These are phyloP conservation scores for Areca catechu DNA, from an alignment of 176 grass and related monocot species.

Conservation along the genomic window DNA sequence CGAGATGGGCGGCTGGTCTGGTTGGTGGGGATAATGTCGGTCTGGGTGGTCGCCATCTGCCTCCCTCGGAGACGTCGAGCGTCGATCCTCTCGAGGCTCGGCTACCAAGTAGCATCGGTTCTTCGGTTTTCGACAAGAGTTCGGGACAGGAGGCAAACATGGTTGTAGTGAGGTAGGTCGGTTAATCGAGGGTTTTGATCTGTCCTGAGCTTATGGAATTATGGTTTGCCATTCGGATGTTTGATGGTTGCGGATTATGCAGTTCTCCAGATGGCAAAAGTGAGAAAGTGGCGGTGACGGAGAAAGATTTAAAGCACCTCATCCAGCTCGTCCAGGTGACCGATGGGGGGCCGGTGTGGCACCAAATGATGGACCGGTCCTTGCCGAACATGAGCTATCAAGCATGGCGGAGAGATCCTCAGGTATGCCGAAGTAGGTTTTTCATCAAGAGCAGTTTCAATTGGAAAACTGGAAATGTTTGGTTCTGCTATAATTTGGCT, in stretches of 20 bases:
- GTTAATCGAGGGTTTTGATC: conserved; percentile 17
- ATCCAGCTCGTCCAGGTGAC: conserved; percentile 59
- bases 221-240: too few species aligned
- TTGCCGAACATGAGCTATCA: conserved; percentile 57
- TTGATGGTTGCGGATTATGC: conserved; percentile 5
- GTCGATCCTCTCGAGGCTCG: conserved; percentile 42
- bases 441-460: too few species aligned
- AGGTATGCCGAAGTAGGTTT: conserved; percentile 23
- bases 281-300: conserved; percentile 43
- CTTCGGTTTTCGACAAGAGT: neutral
- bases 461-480: too few species aligned
- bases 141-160: neutral
- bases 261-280: conserved; percentile 35
- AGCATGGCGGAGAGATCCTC: conserved; percentile 77
- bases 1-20: conserved; percentile 57
- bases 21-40: conserved; percentile 17
- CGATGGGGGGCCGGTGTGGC: conserved; percentile 63
- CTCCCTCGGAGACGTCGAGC: conserved; percentile 5
- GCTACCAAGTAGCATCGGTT: conserved; percentile 17
- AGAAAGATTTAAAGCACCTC: conserved; percentile 54
- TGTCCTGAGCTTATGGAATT: conserved; percentile 15
- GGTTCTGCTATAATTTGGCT: too few species aligned
- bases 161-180: conserved; percentile 22
- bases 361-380: conserved; percentile 74
- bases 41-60: neutral